Conservation (phyloP, 2,329 filamentous ascomycete genomes). For the Aspergillus sp. region DNA sequence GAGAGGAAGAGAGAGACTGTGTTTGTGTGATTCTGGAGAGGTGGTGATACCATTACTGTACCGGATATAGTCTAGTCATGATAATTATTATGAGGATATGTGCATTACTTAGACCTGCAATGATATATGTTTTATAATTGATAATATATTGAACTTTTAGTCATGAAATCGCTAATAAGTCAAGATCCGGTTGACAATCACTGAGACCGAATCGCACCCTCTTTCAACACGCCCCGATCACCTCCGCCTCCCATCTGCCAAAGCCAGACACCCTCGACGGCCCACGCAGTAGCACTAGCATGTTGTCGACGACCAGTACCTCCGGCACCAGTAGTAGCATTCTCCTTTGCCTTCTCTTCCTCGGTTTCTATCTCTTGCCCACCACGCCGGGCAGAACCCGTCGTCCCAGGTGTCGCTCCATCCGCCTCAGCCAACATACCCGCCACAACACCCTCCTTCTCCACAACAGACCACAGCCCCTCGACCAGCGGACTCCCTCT, state of each 20-base stretch:
- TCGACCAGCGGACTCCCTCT: constrained; percentile 66
- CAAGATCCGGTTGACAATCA: constrained; percentile 9
- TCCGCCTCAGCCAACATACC: constrained; percentile 75
- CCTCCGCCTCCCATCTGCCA: constrained; percentile 70
- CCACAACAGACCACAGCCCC: constrained; percentile 80
- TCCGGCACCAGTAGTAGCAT: background rate
- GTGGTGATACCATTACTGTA: background rate
- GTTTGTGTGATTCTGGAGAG: background rate
- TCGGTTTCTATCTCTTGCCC: constrained; percentile 36
- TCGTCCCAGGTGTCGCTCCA: constrained; percentile 46
- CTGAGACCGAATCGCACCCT: constrained; percentile 32
- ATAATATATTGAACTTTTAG: too few species aligned
- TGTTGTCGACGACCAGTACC: constrained; percentile 55
- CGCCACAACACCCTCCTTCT: constrained; percentile 74
- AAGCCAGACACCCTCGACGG: constrained; percentile 86
- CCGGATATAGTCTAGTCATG: too few species aligned
- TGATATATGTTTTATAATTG: background rate
- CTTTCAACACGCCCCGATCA: constrained; percentile 44
- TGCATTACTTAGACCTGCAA: too few species aligned
- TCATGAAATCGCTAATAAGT: too few species aligned
- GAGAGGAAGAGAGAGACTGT: background rate
- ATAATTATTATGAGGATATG: too few species aligned
- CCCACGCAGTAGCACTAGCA: constrained; percentile 78
- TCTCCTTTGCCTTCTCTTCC: too few species aligned
- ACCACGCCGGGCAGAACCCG: constrained; percentile 27